Evolutionary conservation across 495 filamentous ascomycete genomes (phyloP), one percentile per base, ranked within the genome.

Genomic region (Aspergillus heteromorphus): DNA sequence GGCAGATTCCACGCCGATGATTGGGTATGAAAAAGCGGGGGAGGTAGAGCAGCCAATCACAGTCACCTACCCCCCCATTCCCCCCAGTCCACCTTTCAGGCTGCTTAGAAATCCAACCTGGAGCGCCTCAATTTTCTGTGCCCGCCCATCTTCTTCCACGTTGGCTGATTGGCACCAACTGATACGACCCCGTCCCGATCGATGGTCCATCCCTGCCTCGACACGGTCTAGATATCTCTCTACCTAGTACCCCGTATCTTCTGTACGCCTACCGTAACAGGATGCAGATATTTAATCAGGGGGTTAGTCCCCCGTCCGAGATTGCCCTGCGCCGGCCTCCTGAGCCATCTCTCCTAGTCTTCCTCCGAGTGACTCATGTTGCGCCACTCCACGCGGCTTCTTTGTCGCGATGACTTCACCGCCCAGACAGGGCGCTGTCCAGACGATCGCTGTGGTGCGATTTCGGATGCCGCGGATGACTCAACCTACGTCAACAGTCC

Each of bases 41-140:
- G 34, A n/a, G 13, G 13, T n/a, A n/a, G n/a, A 13, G 34, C 34
- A 38, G 34, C 34, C 34, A 38, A 38, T 38, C 34, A 38, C 30
- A 7, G 30, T 8, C n/a, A n/a, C n/a, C n/a, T n/a, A n/a, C n/a
- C n/a, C n/a, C n/a, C n/a, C n/a, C n/a, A n/a, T n/a, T n/a, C n/a
- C n/a, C n/a, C n/a, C n/a, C n/a, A n/a, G n/a, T n/a, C n/a, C n/a
- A n/a, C n/a, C n/a, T n/a, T n/a, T n/a, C n/a, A n/a, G n/a, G 9
- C 23, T 55, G 61, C 61, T 63, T 63, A 63, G 57, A 63, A 63
- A 63, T 63, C 61, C 57, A 57, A 48, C 48, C 45, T 25, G 61
- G 41, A 30, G 49, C 43, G 54, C 54, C 48, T 52, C 19, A 34
- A 45, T 45, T 45, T 61, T 61, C 54, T 57, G 3, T 49, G 34